Evolutionary conservation across 2,329 filamentous ascomycete genomes (phyloP).

Genomic region (Colletotrichum abscissum): DNA sequence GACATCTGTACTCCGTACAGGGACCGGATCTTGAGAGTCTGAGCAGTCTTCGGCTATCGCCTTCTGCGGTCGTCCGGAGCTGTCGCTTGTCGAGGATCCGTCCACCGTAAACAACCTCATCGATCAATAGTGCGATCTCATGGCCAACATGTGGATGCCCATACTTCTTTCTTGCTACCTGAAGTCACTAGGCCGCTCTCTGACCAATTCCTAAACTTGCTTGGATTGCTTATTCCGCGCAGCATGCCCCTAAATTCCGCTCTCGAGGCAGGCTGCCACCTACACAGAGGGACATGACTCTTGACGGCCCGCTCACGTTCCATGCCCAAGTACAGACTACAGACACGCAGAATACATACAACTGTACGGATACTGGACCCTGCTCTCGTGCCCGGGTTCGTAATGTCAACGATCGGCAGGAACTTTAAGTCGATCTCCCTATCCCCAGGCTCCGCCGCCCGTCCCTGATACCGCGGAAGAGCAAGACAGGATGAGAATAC

Average conservation of each 20-base stretch:
- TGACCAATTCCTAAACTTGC: not conserved
- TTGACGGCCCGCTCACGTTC: not conserved
- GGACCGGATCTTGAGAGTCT: not conserved
- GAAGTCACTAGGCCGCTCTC: not conserved
- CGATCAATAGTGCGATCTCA: not conserved
- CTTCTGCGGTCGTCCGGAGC: not conserved
- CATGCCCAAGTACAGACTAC: not conserved
- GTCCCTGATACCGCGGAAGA: not conserved
- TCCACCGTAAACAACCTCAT: not conserved
- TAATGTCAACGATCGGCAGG: conserved; percentile 16
- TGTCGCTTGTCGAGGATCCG: not conserved
- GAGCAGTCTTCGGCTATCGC: not conserved
- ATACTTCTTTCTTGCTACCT: not conserved
- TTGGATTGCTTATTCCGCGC: not conserved
- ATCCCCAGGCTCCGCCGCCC: conserved; percentile 1
- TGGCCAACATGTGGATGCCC: conserved; percentile 6
- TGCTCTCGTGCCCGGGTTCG: not conserved
- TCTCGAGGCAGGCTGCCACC: not conserved
- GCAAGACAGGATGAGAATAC: not conserved
- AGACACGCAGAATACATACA: not conserved
- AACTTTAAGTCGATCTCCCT: conserved; percentile 3
- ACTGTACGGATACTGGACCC: not conserved
- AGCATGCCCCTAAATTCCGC: not conserved
- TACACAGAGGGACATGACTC: not conserved
- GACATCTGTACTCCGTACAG: not conserved